phyloP scores from a whole-genome alignment of 106 monocot species.

The Hemerocallis citrina region DNA sequence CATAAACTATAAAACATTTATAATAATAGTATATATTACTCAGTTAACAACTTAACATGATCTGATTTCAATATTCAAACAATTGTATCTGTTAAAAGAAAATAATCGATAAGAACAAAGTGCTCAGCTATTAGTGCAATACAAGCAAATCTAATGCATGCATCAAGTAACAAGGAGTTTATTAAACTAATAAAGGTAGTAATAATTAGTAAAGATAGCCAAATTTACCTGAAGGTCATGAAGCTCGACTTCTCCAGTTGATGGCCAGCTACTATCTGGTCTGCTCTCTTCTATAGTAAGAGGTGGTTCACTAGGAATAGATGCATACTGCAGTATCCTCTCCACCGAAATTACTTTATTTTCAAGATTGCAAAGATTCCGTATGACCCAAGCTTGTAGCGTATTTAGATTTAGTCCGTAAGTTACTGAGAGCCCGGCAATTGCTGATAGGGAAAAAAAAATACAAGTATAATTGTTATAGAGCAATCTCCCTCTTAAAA shows the following conservation, averaged over 20 bases:
- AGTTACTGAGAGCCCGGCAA: constrained; percentile 78
- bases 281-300: constrained; percentile 36
- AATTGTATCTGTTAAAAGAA: too few relatives aligned
- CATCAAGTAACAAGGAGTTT: too few relatives aligned
- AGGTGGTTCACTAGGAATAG: constrained; percentile 72
- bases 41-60: too few relatives aligned
- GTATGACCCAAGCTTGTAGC: constrained; percentile 59
- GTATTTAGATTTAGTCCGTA: constrained; percentile 80
- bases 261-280: constrained; percentile 55
- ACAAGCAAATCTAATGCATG: too few relatives aligned
- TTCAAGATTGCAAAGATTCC: constrained; percentile 71
- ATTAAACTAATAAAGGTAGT: too few relatives aligned
- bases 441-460: constrained; percentile 35
- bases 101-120: too few relatives aligned
- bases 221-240: constrained; percentile 40
- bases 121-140: too few relatives aligned
- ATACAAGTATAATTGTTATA: not conserved
- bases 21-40: too few relatives aligned
- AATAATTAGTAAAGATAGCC: too few relatives aligned
- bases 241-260: constrained; percentile 45
- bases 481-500: too few relatives aligned
- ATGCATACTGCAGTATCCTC: constrained; percentile 75
- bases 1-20: too few relatives aligned
- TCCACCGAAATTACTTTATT: constrained; percentile 83
- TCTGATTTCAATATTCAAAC: too few relatives aligned